Evolutionary conservation across 352 stramenopile genomes (phyloP), one percentile per base, ranked within the genome.

Genomic region (Phytophthora sp.): DNA sequence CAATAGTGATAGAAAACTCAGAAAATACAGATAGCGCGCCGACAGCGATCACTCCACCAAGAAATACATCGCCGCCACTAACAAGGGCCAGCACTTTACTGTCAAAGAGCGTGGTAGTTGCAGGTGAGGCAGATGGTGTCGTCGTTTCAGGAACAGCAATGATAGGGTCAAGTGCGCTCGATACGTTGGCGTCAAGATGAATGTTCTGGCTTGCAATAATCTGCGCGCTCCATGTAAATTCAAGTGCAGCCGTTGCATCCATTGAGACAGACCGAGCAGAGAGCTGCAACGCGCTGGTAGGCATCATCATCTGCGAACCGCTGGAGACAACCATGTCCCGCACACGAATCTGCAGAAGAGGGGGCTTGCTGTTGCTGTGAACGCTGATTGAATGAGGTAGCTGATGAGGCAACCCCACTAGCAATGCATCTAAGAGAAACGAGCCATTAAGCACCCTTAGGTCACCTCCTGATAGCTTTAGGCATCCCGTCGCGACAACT

Each of bases 161-260:
- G 29, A 73, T 71, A 23, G 61, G 68, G 57, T 57, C 45, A 4
- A 76, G 58, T 4, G 50, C 62, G 23, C 64, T 83, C 11, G 74
- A 81, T 24, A 89, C 52, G 35, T 85, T 82, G 7, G 76, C 78
- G 38, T 88, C 78, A 15, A 88, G 41, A 12, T 85, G 74, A 44
- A 91, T 60, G 16, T 73, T 82, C 11, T 80, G 69, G 38, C 61
- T 73, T 20, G 78, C 74, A 27, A 71, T 59, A 16, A 91, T 76
- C 41, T 80, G 71, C 26, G 73, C 74, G 30, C 63, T 80, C 36
- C 69, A 74, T 2, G 70, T 60, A 50, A 89, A 88, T 2, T 69
- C 68, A 6, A 91, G 41, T 8, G 62, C 46, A 23, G 74, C 62
- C 0, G 78, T 85, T 0, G 78, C 72, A 63, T 91, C 80, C 69